Base-by-base conservation (phyloP, 2,329 filamentous ascomycete species). In the Cercospora janseana region DNA sequence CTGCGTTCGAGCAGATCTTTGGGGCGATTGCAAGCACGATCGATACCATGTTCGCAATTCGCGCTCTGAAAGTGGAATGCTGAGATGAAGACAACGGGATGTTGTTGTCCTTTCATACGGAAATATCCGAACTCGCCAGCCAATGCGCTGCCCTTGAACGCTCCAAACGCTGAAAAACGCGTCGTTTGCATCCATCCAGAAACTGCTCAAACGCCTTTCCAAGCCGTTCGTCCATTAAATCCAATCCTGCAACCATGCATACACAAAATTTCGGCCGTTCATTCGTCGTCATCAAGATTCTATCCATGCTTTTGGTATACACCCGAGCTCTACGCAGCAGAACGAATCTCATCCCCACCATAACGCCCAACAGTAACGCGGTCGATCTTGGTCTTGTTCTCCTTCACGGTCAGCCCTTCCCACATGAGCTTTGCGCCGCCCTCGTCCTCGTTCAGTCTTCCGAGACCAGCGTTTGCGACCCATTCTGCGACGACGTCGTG, bases 401-500 rank as follows among this genome's bases (percentile, higher is more conserved):
- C 72, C 50, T 69, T 70, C 3, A 74, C 64, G 52, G 69, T 68
- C 51, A 69, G 63, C 5, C 74, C 74, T 18, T 66, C 63, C 75
- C 74, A 77, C 12, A 63, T 64, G 45, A 75, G 63, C 21, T 51
- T 61, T 32, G 60, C 53, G 5, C 31, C 62, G 52, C 48, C 64
- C 7, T 67, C 64, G 40, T 59, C 58, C 12, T 59, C 59, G 6
- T 64, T 61, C 12, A 72, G 56, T 51, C 70, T 66, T 2, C 87
- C 87, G 24, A 91, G 69, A 2, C 87, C 87, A 3, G 81, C 83
- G 60, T 86, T 84, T 48, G 66, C 62, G 9, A 82, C 79, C 87
- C 87, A 92, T 66, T 88, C 85, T 56, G 78, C 78, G 8, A 89
- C 77, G 12, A 88, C 78, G 44, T 77, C 71, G 58, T 79, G 77